phyloP scores from a whole-genome alignment of 2,329 filamentous ascomycete species.

The Pyrenophora tritici-repentis region DNA sequence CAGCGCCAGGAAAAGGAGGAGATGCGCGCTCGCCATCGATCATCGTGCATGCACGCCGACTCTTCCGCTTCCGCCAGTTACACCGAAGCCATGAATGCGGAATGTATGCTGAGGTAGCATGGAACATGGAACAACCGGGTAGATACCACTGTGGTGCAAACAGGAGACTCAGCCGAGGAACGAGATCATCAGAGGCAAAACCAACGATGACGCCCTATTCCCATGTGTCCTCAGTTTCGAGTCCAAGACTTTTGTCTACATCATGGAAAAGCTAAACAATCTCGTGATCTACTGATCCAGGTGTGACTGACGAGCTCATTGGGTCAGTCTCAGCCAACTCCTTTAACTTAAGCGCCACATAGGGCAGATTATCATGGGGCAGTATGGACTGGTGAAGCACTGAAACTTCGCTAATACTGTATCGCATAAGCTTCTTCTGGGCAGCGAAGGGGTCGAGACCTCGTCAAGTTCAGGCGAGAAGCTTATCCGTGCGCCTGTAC shows the following conservation, averaged over 20 bases:
- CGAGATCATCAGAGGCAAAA: not conserved
- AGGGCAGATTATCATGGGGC: not conserved
- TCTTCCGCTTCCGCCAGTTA: conserved; percentile 29
- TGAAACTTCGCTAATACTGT: not conserved
- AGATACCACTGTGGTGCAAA: not conserved
- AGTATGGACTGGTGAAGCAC: not conserved
- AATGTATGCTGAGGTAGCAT: conserved; percentile 16
- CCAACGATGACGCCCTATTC: not conserved
- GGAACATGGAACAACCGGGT: not conserved
- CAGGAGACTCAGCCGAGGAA: not conserved
- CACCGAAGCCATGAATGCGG: conserved; percentile 29
- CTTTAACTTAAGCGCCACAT: not conserved
- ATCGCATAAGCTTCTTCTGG: not conserved
- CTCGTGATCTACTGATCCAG: not conserved
- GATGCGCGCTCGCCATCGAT: conserved; percentile 10
- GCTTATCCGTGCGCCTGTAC: not conserved
- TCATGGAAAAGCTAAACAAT: not conserved
- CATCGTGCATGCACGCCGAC: conserved; percentile 6
- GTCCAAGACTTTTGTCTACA: not conserved
- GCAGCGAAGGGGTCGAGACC: not conserved
- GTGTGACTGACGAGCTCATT: not conserved
- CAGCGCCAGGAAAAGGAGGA: conserved; percentile 15
- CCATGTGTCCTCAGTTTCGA: conserved; percentile 3
- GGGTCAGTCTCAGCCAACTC: not conserved
- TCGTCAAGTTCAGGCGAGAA: too few relatives aligned